These are phyloP conservation scores for Moesziomyces sp. DNA, from an alignment of 1,284 basidiomycete species.

Conservation along the genomic window DNA sequence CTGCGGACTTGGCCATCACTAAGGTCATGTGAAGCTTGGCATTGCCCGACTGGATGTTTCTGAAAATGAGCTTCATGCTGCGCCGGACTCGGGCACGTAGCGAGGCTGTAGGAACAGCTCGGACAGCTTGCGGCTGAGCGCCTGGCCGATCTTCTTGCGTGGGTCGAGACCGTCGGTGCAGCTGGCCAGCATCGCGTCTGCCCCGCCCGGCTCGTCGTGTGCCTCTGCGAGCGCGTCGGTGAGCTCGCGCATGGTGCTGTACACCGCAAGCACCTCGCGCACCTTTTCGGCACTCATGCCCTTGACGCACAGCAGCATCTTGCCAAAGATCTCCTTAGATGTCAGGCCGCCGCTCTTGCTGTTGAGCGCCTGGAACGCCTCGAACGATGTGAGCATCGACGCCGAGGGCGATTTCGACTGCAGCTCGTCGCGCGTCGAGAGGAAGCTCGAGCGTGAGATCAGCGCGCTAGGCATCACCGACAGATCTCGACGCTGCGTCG, in stretches of 20 bases:
- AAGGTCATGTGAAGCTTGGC: no score
- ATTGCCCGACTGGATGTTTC: no score
- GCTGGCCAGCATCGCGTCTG: slow-evolving; percentile 21
- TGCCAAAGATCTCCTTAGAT: slow-evolving; percentile 70
- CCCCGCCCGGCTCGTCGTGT: slow-evolving; percentile 16
- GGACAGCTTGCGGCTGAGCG: slow-evolving; percentile 44
- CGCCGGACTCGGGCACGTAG: slow-evolving; percentile 17
- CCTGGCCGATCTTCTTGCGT: slow-evolving; percentile 47
- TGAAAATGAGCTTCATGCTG: no score
- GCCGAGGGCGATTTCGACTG: slow-evolving; percentile 59
- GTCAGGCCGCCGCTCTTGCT: slow-evolving; percentile 70
- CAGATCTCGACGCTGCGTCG: slow-evolving; percentile 60
- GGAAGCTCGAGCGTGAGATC: slow-evolving; percentile 68
- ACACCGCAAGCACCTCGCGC: slow-evolving; percentile 69
- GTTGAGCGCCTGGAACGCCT: slow-evolving; percentile 71
- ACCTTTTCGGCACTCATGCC: slow-evolving; percentile 72
- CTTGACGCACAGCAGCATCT: slow-evolving; percentile 72
- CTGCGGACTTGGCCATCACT: no score
- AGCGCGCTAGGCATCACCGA: slow-evolving; percentile 69
- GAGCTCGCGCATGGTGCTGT: slow-evolving; percentile 70
- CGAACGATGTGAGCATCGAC: slow-evolving; percentile 70
- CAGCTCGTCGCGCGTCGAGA: slow-evolving; percentile 67
- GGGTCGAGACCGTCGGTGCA: slow-evolving; percentile 36
- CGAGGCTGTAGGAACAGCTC: slow-evolving; percentile 30
- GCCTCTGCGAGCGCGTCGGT: slow-evolving; percentile 68